phyloP scores from a whole-genome alignment of 257 asterid species.

The Solanum acaule region DNA sequence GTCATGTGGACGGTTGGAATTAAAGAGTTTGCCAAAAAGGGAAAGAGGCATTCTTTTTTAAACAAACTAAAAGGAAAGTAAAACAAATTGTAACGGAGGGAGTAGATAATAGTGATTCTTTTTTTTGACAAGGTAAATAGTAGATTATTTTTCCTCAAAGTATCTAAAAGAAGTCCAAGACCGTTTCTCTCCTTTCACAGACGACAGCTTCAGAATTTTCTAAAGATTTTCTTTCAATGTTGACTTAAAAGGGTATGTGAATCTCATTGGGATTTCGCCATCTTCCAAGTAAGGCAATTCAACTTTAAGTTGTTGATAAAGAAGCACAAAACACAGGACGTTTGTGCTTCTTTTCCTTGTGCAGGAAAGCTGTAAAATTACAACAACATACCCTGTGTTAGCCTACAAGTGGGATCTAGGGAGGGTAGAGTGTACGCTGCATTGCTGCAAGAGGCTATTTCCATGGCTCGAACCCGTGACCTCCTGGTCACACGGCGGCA shows the following conservation, averaged over 20 bases:
- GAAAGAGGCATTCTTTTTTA: not conserved
- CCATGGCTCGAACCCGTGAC: not conserved
- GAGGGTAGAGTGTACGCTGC: not conserved
- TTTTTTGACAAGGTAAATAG: not conserved
- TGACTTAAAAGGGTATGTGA: not conserved
- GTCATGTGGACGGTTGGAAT: not conserved
- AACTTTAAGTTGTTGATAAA: not conserved
- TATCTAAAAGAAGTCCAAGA: not conserved
- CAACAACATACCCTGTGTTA: not conserved
- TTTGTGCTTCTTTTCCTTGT: not conserved
- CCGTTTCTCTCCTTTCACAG: not conserved
- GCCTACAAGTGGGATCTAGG: not conserved
- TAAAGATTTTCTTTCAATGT: not conserved
- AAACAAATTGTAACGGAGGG: not conserved
- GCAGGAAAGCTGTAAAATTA: not conserved
- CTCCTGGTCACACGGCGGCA: not conserved
- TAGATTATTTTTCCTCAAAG: not conserved
- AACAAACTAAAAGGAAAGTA: not conserved
- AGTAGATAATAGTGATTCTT: not conserved
- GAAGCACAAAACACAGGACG: not conserved
- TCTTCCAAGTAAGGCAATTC: not conserved
- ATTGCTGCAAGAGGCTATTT: not conserved
- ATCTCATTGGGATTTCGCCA: not conserved
- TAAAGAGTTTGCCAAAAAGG: not conserved
- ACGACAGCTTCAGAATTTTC: not conserved